phyloP scores from a whole-genome alignment of 306 rosid genomes.

The Quercus mongolica region DNA sequence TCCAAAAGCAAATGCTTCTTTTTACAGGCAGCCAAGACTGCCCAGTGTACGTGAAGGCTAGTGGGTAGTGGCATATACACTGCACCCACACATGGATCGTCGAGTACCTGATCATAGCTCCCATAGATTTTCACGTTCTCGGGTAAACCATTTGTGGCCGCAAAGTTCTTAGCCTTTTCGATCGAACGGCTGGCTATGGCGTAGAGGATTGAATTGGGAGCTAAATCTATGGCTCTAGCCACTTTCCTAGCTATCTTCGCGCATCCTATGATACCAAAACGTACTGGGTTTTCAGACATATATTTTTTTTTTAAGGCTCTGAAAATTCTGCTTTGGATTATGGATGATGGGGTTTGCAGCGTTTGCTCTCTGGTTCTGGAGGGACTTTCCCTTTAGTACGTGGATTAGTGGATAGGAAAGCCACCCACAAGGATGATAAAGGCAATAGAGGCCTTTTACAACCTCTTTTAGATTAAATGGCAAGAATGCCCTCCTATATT shows the following conservation, averaged over 20 bases:
- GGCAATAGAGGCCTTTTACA: no score
- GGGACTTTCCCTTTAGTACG: no score
- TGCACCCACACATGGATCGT: slow-evolving; percentile 65
- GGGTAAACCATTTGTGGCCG: slow-evolving; percentile 28
- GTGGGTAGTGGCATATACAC: slow-evolving; percentile 80
- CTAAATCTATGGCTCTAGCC: slow-evolving; percentile 62
- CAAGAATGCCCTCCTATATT: no score
- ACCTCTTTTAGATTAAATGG: no score
- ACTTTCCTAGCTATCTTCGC: slow-evolving; percentile 66
- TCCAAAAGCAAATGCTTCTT: slow-evolving; percentile 79
- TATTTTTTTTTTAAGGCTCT: background rate
- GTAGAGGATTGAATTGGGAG: slow-evolving; percentile 55
- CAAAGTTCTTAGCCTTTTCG: slow-evolving; percentile 56
- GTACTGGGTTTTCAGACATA: slow-evolving; percentile 41
- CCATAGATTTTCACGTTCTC: slow-evolving; percentile 44
- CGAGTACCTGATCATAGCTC: slow-evolving; percentile 57
- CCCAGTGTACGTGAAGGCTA: slow-evolving; percentile 64
- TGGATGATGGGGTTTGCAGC: no score
- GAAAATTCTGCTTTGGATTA: background rate
- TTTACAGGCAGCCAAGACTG: slow-evolving; percentile 55
- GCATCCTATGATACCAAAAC: slow-evolving; percentile 69
- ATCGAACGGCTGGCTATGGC: slow-evolving; percentile 73
- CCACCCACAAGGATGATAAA: no score
- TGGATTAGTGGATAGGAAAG: no score
- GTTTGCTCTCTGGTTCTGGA: no score